These are phyloP conservation scores for Rhodotorula sp. DNA, from an alignment of 1,284 basidiomycete genomes.

Conservation along the genomic window DNA sequence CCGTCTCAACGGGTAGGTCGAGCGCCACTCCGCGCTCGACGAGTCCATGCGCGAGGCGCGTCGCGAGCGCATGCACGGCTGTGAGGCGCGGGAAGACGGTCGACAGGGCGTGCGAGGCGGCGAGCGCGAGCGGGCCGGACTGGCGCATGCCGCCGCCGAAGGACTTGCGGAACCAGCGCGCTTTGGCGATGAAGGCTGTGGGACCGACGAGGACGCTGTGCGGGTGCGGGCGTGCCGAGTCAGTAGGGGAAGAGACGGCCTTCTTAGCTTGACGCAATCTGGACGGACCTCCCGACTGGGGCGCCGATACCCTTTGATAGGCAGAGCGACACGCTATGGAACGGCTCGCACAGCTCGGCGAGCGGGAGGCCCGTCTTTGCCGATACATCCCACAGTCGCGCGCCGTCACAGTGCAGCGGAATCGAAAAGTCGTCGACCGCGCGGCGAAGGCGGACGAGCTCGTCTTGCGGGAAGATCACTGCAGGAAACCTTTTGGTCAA, in stretches of 20 bases:
- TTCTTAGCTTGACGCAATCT: too few relatives aligned
- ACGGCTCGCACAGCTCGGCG: slow-evolving; percentile 78
- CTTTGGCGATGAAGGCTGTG: slow-evolving; percentile 64
- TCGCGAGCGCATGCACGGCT: slow-evolving; percentile 73
- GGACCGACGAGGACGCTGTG: slow-evolving; percentile 74
- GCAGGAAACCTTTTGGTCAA: too few relatives aligned
- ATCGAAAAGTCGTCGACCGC: slow-evolving; percentile 7
- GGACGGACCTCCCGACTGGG: slow-evolving; percentile 66
- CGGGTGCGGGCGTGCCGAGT: too few relatives aligned
- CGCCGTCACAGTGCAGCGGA: slow-evolving; percentile 86
- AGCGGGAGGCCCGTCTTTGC: slow-evolving; percentile 66
- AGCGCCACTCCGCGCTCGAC: slow-evolving; percentile 73
- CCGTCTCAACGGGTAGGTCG: slow-evolving; percentile 73
- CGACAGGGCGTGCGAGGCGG: slow-evolving; percentile 80
- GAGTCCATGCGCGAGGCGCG: slow-evolving; percentile 68
- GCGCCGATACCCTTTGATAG: slow-evolving; percentile 94
- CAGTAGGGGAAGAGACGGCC: too few relatives aligned
- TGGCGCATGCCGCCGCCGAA: slow-evolving; percentile 93
- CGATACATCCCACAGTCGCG: slow-evolving; percentile 92
- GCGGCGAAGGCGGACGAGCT: neutral
- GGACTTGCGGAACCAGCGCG: slow-evolving; percentile 70
- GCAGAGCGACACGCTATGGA: slow-evolving; percentile 91
- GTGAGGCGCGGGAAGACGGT: slow-evolving; percentile 76
- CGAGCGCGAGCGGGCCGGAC: slow-evolving; percentile 75
- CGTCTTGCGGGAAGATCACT: slow-evolving; percentile 16